Evolutionary conservation across 192 early-diverging fungal genomes (phyloP).

Genomic region (Coemansia sp.): DNA sequence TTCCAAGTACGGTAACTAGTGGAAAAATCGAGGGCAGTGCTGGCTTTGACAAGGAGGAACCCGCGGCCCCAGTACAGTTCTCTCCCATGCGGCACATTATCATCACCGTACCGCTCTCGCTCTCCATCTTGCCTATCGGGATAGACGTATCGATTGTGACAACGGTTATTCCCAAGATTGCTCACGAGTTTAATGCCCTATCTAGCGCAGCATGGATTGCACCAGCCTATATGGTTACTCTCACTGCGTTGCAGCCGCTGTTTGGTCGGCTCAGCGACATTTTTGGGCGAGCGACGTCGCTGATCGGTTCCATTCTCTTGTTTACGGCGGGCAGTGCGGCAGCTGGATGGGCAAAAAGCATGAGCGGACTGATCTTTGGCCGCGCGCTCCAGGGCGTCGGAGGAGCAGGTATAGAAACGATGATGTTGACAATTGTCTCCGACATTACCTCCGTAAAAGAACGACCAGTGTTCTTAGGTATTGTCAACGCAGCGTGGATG

Average conservation of each 20-base stretch:
- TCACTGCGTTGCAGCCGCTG: conserved; percentile 68
- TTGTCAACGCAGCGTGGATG: conserved; percentile 58
- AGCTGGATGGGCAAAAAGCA: conserved; percentile 32
- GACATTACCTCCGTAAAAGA: conserved; percentile 72
- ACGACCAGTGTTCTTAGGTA: conserved; percentile 69
- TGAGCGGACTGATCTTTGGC: conserved; percentile 61
- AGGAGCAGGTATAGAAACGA: conserved; percentile 60
- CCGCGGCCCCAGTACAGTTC: not conserved
- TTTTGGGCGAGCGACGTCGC: conserved; percentile 46
- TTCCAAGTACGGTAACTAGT: not conserved
- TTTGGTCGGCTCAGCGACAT: conserved; percentile 84
- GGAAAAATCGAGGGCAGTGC: not conserved
- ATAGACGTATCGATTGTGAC: conserved; percentile 84
- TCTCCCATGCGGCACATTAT: conserved; percentile 3
- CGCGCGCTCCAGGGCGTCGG: conserved; percentile 73
- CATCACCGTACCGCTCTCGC: conserved; percentile 31
- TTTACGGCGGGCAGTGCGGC: conserved; percentile 51
- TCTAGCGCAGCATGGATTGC: conserved; percentile 79
- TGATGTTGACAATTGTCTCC: conserved; percentile 69
- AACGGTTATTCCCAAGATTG: conserved; percentile 70
- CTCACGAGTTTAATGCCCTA: conserved; percentile 64
- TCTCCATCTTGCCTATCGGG: conserved; percentile 63
- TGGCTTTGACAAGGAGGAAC: not conserved
- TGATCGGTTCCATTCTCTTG: conserved; percentile 33
- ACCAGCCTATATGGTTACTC: conserved; percentile 65